Conservation (phyloP, 441 rosid genomes). For the Mallotus japonicus region DNA sequence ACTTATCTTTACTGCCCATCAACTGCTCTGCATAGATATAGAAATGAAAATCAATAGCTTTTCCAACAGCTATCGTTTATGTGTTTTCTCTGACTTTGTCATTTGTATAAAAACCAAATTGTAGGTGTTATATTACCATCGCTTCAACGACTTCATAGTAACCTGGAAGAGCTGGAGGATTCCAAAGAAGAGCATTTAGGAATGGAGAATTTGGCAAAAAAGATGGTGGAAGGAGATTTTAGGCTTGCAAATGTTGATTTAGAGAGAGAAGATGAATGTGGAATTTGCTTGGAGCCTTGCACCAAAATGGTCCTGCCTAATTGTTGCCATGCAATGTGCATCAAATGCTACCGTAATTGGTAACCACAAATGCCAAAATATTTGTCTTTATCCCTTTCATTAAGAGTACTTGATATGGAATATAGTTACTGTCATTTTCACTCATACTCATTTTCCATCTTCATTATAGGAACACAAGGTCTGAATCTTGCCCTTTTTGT, state of each 20-base stretch:
- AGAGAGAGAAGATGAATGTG: constrained; percentile 94
- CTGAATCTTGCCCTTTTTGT: constrained; percentile 94
- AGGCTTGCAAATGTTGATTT: constrained; percentile 49
- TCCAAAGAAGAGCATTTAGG: constrained; percentile 28
- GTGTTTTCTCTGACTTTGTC: background rate
- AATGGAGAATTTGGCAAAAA: constrained; percentile 38
- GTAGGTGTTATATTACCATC: constrained; percentile 89
- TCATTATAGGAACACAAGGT: constrained; percentile 74
- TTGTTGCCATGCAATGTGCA: constrained; percentile 96
- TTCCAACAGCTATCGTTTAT: background rate
- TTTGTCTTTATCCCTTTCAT: background rate
- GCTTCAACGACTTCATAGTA: constrained; percentile 62
- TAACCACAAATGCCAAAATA: constrained; percentile 22
- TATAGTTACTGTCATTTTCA: background rate
- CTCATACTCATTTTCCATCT: constrained; percentile 8
- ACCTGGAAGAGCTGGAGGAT: constrained; percentile 46
- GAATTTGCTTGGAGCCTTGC: constrained; percentile 95
- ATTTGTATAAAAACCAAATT: constrained; percentile 11
- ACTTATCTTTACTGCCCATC: background rate
- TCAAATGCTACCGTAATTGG: constrained; percentile 95
- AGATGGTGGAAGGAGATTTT: constrained; percentile 44
- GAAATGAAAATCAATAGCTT: background rate
- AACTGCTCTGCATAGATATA: background rate
- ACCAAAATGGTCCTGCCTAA: constrained; percentile 88
- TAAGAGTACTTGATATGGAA: background rate